Evolutionary conservation across 345 rosid species (phyloP).

Genomic region (Brassica incana): DNA sequence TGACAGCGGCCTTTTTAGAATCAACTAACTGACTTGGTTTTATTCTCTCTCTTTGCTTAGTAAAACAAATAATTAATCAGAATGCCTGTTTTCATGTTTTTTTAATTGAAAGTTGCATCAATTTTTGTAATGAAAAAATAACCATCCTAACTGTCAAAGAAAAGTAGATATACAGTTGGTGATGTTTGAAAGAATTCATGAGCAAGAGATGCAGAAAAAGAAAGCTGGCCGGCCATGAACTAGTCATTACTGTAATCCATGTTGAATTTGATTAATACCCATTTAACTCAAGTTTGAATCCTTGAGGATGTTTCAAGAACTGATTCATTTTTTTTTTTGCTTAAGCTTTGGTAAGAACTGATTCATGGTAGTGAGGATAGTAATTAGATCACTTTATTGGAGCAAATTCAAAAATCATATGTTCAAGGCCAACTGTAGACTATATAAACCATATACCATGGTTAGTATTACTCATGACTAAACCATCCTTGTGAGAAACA

Average conservation of each 20-base stretch:
- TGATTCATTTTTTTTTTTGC: no score
- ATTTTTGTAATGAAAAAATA: neutral
- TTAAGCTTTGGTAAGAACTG: no score
- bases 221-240: neutral
- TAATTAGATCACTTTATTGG: no score
- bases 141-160: neutral
- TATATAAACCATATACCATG: no score
- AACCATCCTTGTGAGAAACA: constrained; percentile 49
- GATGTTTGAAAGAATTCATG: neutral
- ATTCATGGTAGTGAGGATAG: no score
- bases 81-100: neutral
- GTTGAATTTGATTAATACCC: neutral
- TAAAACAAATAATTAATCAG: neutral
- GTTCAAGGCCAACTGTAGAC: no score
- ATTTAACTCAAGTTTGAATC: no score
- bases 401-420: no score
- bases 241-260: neutral
- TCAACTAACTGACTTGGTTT: neutral
- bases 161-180: neutral
- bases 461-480: no score
- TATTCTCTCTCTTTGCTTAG: neutral
- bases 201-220: neutral
- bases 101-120: neutral
- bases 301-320: no score
- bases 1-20: neutral